Evolutionary conservation across 176 grass and related monocot genomes (phyloP).

Genomic region (Avena sativa): DNA sequence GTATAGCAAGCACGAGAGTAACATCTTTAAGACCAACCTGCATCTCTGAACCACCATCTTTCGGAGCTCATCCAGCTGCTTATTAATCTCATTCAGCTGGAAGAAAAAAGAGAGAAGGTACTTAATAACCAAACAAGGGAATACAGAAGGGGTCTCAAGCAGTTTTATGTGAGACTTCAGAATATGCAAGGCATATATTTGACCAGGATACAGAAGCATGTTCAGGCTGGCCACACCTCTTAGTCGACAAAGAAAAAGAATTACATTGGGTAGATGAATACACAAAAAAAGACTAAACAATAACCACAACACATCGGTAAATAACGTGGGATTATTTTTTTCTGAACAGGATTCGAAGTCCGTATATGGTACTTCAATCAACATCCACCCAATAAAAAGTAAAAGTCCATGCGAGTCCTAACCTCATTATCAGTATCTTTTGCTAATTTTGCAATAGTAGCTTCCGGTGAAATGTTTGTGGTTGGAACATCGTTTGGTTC

Average conservation of each 20-base stretch:
- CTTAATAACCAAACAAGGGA: slow-evolving; percentile 30
- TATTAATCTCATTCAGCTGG: slow-evolving; percentile 82
- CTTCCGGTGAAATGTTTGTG: slow-evolving; percentile 56
- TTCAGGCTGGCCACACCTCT: background rate
- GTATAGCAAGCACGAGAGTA: background rate
- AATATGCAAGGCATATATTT: slow-evolving; percentile 11
- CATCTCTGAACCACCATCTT: slow-evolving; percentile 76
- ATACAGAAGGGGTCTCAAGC: background rate
- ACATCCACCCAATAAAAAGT: slow-evolving; percentile 8
- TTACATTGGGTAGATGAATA: slow-evolving; percentile 1
- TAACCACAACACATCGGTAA: background rate
- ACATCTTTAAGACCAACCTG: slow-evolving; percentile 59
- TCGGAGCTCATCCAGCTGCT: slow-evolving; percentile 65
- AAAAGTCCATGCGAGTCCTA: background rate
- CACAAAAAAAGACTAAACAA: slow-evolving; percentile 8
- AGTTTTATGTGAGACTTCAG: slow-evolving; percentile 26
- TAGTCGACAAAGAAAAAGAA: background rate
- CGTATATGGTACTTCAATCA: background rate
- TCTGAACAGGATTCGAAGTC: background rate
- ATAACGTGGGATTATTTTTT: no score
- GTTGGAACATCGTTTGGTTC: slow-evolving; percentile 54
- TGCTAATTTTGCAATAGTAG: slow-evolving; percentile 68
- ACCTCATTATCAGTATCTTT: slow-evolving; percentile 89
- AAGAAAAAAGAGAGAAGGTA: slow-evolving; percentile 33
- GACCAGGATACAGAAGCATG: slow-evolving; percentile 16